Percentiles rank a stretch among this genome's conserved stretches.
phyloP scores from a whole-genome alignment of 345 rosid genomes.

The Firmiana major region DNA sequence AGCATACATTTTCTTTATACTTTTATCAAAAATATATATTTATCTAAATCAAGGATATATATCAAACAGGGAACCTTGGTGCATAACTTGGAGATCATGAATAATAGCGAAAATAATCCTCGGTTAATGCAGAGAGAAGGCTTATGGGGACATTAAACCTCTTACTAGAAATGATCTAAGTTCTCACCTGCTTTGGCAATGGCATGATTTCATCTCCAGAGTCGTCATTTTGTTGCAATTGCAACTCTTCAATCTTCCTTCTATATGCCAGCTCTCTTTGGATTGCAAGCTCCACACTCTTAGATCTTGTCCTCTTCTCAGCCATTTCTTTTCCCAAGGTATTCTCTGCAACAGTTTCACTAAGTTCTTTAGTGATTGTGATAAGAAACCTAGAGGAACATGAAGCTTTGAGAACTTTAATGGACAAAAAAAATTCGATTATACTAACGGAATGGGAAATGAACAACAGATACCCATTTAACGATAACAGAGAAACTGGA shows the following conservation, averaged over 20 bases:
- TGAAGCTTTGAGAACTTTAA: not conserved
- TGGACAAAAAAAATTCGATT: not conserved
- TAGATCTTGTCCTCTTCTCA: not conserved
- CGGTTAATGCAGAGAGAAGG: no score
- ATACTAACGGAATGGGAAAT: not conserved
- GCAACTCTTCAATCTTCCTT: conserved; percentile 17
- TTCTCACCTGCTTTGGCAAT: conserved; percentile 5
- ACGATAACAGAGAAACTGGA: not conserved
- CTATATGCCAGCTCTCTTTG: conserved; percentile 27
- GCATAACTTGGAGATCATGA: no score
- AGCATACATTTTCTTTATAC: not conserved
- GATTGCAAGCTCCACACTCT: conserved; percentile 21
- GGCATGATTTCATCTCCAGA: conserved; percentile 5
- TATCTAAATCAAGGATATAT: no score
- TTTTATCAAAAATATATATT: not conserved
- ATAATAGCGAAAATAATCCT: no score
- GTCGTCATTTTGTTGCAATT: not conserved
- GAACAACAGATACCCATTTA: not conserved
- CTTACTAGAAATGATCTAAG: not conserved
- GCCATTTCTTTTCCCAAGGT: conserved; percentile 6
- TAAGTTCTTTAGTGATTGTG: not conserved
- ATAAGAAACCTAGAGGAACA: not conserved
- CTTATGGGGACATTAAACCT: not conserved
- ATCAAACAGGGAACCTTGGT: no score
- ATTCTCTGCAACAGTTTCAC: not conserved